Evolutionary conservation across 495 filamentous ascomycete species (phyloP), one percentile per base, ranked within the genome.

Genomic region (Zalerion maritima): DNA sequence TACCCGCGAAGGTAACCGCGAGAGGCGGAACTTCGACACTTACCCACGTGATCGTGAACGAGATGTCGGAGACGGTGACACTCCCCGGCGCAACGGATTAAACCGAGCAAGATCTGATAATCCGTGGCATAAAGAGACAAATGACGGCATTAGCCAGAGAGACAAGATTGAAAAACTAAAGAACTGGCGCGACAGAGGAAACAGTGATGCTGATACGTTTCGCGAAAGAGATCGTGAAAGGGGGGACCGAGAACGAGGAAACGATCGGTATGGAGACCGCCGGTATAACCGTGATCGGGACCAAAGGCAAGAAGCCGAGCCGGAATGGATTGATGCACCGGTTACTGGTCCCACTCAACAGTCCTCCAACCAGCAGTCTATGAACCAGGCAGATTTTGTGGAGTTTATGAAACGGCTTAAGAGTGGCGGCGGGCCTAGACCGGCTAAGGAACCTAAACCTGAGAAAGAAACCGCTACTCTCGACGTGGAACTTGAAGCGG

Each of bases 381-480:
- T 73, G 32, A 92, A 80, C 6, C 76, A 80, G 45, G 84, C 91
- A 43, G 84, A 96, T 32, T 96, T 97, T 50, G 78, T 94, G 53
- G 78, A 77, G 35, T 97, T 91, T 73, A 94, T 94, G 57, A 81
- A 89, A 40, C 62, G 58, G 28, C 91, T 92, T 86, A 93, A 87
- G 49, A 73, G 75, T 16, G 55, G 50, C 28, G 54, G 49, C 21
- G 35, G 52, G 59, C 46, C 34, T 54, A 43, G 29, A 40, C 40
- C 46, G 21, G 66, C 71, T 35, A 73, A 70, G 47, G 52, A 43
- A 21, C 49, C 61, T 16, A 43, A 41, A 21, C 34, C 48, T 2
- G 38, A 24, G 24, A 36, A 33, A 18, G 61, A 63, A 24, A 40
- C 48, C 10, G 17, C 37, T 20, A 26, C 30, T 6, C 32, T 43